phyloP scores from a whole-genome alignment of 2,329 filamentous ascomycete species.

The Botrytis porri region DNA sequence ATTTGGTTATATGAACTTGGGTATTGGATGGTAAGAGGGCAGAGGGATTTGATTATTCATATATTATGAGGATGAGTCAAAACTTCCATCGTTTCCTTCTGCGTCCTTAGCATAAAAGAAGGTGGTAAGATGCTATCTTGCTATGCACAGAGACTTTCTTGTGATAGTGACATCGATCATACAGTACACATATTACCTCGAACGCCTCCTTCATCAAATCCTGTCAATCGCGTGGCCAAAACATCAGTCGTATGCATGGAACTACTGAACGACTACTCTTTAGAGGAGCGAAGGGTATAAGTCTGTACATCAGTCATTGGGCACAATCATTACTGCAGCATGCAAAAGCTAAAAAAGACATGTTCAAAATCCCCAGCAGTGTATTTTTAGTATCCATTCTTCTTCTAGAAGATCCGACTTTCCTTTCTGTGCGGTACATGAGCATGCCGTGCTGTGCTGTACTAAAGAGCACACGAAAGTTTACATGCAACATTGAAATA shows the following conservation, averaged over 20 bases:
- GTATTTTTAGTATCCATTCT: slow-evolving; percentile 12
- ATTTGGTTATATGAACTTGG: not conserved
- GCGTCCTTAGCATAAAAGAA: not conserved
- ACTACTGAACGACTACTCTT: not conserved
- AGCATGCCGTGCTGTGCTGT: not conserved
- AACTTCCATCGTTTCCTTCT: not conserved
- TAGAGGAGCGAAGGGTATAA: not conserved
- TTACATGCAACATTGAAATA: slow-evolving; percentile 14
- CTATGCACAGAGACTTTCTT: slow-evolving; percentile 1
- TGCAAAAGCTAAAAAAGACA: not conserved
- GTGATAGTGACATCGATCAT: not conserved
- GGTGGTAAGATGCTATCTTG: not conserved
- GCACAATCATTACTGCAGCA: not conserved
- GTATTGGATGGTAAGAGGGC: not conserved
- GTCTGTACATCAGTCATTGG: not conserved
- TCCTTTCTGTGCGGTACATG: not conserved
- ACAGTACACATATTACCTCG: not conserved
- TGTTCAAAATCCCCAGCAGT: not conserved
- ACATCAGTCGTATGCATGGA: not conserved
- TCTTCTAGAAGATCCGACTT: slow-evolving; percentile 12
- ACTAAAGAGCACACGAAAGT: slow-evolving; percentile 3
- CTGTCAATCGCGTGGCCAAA: slow-evolving; percentile 10
- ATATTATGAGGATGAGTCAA: not conserved
- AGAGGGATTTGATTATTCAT: slow-evolving; percentile 11
- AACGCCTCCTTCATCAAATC: slow-evolving; percentile 3